Percentiles rank a stretch among this genome's conserved stretches.
Conservation (phyloP, 2,329 filamentous ascomycete species). For the Colletotrichum agaves region DNA sequence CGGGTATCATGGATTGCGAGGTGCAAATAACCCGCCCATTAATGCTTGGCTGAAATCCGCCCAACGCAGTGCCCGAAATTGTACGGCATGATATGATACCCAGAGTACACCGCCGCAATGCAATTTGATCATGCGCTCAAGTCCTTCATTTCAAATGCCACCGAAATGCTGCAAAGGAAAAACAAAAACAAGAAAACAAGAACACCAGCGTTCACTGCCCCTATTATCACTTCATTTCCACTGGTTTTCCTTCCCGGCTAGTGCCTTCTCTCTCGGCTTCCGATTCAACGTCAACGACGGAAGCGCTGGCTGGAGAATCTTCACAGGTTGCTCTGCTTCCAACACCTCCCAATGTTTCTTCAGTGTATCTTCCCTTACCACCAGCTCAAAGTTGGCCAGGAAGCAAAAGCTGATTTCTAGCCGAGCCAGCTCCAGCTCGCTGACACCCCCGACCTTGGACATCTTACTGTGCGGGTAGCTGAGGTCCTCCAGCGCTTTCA, state of each 20-base stretch:
- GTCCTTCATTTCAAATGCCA: background rate
- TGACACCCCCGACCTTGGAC: conserved; percentile 89
- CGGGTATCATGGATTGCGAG: conserved; percentile 30
- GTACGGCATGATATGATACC: conserved; percentile 1
- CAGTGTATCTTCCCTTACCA: conserved; percentile 55
- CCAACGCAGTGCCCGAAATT: conserved; percentile 1
- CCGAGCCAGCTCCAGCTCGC: conserved; percentile 80
- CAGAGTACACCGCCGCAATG: conserved; percentile 28
- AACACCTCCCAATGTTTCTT: conserved; percentile 48
- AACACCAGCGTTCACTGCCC: background rate
- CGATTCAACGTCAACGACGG: conserved; percentile 44
- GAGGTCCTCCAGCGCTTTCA: conserved; percentile 94
- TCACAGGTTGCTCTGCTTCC: conserved; percentile 41
- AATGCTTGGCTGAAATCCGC: conserved; percentile 6
- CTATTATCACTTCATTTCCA: conserved; percentile 5
- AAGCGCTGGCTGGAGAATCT: conserved; percentile 35
- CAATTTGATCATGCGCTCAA: conserved; percentile 24
- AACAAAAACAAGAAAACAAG: background rate
- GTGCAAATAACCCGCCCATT: conserved; percentile 14
- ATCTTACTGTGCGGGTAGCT: conserved; percentile 87
- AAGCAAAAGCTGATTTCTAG: conserved; percentile 93
- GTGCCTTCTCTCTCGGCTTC: conserved; percentile 2
- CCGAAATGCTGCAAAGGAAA: background rate
- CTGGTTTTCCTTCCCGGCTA: conserved; percentile 20
- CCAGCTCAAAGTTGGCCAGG: conserved; percentile 84